Base-by-base conservation (phyloP, 805 yeast genomes). In the Metschnikowia amazonensis region DNA sequence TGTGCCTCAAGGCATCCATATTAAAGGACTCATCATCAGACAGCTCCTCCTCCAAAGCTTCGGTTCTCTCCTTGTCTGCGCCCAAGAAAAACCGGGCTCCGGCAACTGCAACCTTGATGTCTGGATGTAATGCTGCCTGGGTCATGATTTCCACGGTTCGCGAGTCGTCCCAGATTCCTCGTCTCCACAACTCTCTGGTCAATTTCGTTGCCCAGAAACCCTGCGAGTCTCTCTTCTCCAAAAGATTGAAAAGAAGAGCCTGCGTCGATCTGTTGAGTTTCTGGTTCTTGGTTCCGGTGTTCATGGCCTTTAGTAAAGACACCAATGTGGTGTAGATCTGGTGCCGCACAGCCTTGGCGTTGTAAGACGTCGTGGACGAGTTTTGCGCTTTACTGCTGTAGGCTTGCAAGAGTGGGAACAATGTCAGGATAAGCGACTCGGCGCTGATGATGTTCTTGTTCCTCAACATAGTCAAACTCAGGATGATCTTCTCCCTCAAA, bases 121-220 rank as follows among this genome's bases (percentile, higher is more conserved):
- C 96, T 13, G 84, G 83, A 60, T 89, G 97, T 50, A 88, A 67
- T 1, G 97, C 89, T 1, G 98, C 97, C 57, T 89, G 94, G 1
- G 95, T 84, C 98, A 94, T 90, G 59, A 94, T 81, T 66, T 94
- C 99, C n/a, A 94, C 96, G 0, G 98, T 85, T 58, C 97, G 76
- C 0, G 96, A 79, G 64, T 94, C 99, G 64, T 89, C 97, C 99
- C 99, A 94, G 47, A 94, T 86, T 60, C 96, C 96, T 62, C 98
- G 79, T 71, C 96, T 80, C 99, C 99, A 94, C 42, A 94, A 72
- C 65, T 94, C 98, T 62, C 98, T 79, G 4, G 97, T 89, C 46
- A 94, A 70, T 59, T 89, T 90, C 2, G 97, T 87, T 6, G 98
- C 97, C 97, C 98, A 94, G 20, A 94, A 69, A 30, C 97, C 97